Evolutionary conservation across 805 yeast genomes (phyloP).

Genomic region (Saccharomyces jurei): DNA sequence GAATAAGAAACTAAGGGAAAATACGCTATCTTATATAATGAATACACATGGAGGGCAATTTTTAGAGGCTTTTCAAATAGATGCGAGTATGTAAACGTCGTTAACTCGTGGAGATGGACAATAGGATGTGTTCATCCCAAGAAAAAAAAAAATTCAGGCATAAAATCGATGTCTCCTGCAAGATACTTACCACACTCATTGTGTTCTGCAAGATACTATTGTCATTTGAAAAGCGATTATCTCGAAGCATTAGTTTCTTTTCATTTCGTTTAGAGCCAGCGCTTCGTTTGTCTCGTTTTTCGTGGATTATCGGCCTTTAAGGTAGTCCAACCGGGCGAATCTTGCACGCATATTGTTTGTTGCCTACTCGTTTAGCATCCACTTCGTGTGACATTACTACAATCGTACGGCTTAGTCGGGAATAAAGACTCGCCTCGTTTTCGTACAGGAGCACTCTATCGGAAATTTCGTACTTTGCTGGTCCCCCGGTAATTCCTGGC

Average conservation of each 20-base stretch:
- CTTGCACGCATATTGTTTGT: background rate
- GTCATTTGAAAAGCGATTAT: background rate
- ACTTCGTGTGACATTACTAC: background rate
- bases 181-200: background rate
- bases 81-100: background rate
- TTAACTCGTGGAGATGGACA: background rate
- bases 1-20: background rate
- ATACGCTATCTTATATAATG: background rate
- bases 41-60: background rate
- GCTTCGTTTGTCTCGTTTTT: background rate
- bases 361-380: background rate
- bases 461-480: background rate
- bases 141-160: background rate
- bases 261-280: background rate
- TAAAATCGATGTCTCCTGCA: background rate
- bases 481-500: background rate
- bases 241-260: background rate
- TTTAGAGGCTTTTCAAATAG: background rate
- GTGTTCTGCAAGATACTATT: background rate
- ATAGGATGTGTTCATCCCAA: background rate
- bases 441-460: background rate
- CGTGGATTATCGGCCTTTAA: background rate
- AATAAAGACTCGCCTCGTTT: background rate
- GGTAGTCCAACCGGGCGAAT: background rate
- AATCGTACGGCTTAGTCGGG: background rate